Conservation (phyloP, 225 moss, liverwort and hornwort species). For the Pseudisothecium myosuroides region DNA sequence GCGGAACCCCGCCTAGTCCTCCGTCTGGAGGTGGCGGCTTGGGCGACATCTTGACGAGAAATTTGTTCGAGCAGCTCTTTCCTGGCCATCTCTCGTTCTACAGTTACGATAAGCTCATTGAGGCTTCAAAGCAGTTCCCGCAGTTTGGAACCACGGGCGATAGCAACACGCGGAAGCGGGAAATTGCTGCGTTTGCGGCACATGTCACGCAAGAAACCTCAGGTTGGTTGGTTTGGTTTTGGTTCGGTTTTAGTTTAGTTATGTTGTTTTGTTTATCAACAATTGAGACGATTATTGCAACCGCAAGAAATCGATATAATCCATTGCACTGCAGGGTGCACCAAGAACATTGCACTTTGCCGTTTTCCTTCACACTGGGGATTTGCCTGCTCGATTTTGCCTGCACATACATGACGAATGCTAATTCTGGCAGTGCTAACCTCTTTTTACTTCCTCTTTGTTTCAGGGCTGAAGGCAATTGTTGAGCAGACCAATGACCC, state of each 20-base stretch:
- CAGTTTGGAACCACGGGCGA: conserved; percentile 25
- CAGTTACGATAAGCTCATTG: conserved; percentile 12
- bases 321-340: background rate
- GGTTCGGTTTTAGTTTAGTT: background rate
- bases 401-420: background rate
- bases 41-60: background rate
- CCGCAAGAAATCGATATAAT: background rate
- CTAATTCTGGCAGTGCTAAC: background rate
- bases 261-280: no score
- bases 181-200: background rate
- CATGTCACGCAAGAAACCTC: conserved; percentile 5
- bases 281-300: background rate
- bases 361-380: background rate
- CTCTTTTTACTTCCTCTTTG: background rate
- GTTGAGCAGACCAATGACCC: conserved; percentile 9
- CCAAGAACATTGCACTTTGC: background rate
- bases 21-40: background rate
- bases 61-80: conserved; percentile 13
- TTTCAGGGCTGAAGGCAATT: background rate
- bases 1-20: background rate
- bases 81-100: conserved; percentile 6
- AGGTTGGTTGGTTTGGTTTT: background rate
- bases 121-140: conserved; percentile 16
- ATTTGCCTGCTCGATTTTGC: background rate
- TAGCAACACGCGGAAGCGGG: background rate